Base-by-base conservation (phyloP, 331 rosid genomes). In the Pyrus hybrid region DNA sequence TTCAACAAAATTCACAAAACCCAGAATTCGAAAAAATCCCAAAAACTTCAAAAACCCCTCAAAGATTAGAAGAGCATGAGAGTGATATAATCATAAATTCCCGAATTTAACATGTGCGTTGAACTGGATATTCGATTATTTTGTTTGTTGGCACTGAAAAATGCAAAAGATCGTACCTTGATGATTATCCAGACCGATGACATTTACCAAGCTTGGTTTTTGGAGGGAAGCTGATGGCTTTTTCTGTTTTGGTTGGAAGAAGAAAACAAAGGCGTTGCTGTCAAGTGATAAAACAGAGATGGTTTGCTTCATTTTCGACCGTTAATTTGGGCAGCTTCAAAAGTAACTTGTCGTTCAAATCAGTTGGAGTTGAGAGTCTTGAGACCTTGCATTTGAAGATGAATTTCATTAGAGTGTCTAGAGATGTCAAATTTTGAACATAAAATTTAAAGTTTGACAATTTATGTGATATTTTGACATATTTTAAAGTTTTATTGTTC, bases 141-240 rank as follows among this genome's bases (percentile, higher is more conserved):
- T 8, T 69, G 62, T 71, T 53, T n/a, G 49, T 33, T 51, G 58
- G 64, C 58, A 70, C n/a, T 53, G 75, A 70, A 71, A 71, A 30
- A 33, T 18, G 49, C 49, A 65, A 32, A 57, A 13, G 21, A n/a
- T n/a, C 6, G 51, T 72, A 57, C 76, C 76, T 57, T 30, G 76
- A 37, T 37, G 45, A 37, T 37, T 37, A 37, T 37, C 1, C 45
- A 37, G 45, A 37, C 45, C 45, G 45, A 72, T 54, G 76, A 32
- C 13, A 13, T 32, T 7, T n/a, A 57, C 76, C 16, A 57, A 57
- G 76, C 67, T 35, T 56, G 41, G 56, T 57, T 57, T 72, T 72
- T 51, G 76, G 37, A 53, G 53, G 53, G 25, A 72, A 72, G 76
- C 76, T 21, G 32, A 21, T 43, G 16, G 2, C 49, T 43, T 43